Conservation (phyloP, 495 filamentous ascomycete species). For the Choiromyces venosus region DNA sequence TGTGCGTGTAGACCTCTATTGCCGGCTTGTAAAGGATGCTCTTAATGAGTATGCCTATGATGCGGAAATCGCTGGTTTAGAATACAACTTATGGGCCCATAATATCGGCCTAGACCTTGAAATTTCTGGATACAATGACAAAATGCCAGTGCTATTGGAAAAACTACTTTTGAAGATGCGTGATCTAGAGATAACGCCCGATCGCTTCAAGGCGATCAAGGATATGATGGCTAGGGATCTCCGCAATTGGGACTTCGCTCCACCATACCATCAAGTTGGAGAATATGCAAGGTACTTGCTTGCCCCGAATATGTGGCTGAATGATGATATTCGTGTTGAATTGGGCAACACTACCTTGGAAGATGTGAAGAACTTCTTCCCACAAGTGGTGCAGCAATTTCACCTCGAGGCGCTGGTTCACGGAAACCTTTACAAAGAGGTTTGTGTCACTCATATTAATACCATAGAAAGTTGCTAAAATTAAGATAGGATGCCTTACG, state of each 20-base stretch:
- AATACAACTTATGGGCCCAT: slow-evolving; percentile 69
- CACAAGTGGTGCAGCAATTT: slow-evolving; percentile 71
- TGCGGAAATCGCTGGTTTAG: slow-evolving; percentile 84
- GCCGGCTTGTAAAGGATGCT: slow-evolving; percentile 80
- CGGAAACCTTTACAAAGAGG: slow-evolving; percentile 89
- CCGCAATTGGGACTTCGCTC: slow-evolving; percentile 78
- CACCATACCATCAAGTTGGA: slow-evolving; percentile 86
- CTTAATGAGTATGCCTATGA: slow-evolving; percentile 95
- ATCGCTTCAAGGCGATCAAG: slow-evolving; percentile 86
- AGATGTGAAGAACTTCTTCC: slow-evolving; percentile 71
- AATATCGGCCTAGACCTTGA: slow-evolving; percentile 70
- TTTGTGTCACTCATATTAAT: slow-evolving; percentile 8
- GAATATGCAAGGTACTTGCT: slow-evolving; percentile 76
- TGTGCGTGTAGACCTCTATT: slow-evolving; percentile 75
- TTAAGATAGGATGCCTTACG: slow-evolving; percentile 63
- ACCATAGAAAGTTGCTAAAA: neutral
- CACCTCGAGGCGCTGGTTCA: slow-evolving; percentile 85
- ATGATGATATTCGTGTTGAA: slow-evolving; percentile 74
- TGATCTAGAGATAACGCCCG: slow-evolving; percentile 71
- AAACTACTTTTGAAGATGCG: slow-evolving; percentile 85
- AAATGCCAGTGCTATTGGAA: slow-evolving; percentile 82
- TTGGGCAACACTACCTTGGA: slow-evolving; percentile 65
- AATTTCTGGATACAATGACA: slow-evolving; percentile 91
- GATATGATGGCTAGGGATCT: slow-evolving; percentile 70
- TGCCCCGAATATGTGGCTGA: slow-evolving; percentile 68